A percentile compares a stretch with the other conserved stretches of the same genome.
These are phyloP conservation scores for Alisma plantagoaquatica DNA, from an alignment of 106 monocot species.

Conservation along the genomic window DNA sequence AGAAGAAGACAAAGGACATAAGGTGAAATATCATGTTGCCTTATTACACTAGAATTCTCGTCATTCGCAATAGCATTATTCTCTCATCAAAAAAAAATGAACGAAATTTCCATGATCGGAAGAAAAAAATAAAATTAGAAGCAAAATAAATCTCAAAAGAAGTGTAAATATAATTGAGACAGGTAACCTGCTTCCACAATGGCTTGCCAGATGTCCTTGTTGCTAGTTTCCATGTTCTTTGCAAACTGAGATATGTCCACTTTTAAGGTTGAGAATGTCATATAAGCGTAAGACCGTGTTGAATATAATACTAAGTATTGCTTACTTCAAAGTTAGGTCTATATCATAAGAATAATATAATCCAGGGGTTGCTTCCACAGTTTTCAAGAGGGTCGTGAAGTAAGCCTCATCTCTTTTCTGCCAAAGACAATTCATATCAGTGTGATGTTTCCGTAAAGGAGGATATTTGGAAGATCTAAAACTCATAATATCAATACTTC, in stretches of 20 bases:
- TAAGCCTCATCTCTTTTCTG: constrained; percentile 94
- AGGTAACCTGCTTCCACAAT: constrained; percentile 98
- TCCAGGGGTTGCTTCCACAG: constrained; percentile 69
- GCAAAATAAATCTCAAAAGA: no score
- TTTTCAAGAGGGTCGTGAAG: constrained; percentile 78
- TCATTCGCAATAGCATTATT: no score
- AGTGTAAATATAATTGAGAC: no score
- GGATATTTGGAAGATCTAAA: no score
- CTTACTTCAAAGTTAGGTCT: constrained; percentile 89
- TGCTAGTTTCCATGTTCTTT: constrained; percentile 59
- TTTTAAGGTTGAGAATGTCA: background rate
- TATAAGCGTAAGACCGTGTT: background rate
- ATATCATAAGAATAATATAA: constrained; percentile 86
- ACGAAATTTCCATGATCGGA: no score
- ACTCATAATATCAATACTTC: constrained; percentile 74
- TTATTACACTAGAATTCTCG: no score
- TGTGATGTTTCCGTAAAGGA: constrained; percentile 2
- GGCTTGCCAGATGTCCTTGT: constrained; percentile 47
- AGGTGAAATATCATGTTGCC: no score
- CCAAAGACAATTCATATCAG: constrained; percentile 17
- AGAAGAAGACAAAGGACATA: no score
- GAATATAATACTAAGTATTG: background rate
- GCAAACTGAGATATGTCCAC: constrained; percentile 34
- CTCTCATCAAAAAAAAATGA: no score
- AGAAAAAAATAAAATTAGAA: no score